Percentiles rank a stretch among this genome's conserved stretches.
These are phyloP conservation scores for Phaeolepiota aurea DNA, from an alignment of 768 basidiomycete genomes.

Conservation along the genomic window DNA sequence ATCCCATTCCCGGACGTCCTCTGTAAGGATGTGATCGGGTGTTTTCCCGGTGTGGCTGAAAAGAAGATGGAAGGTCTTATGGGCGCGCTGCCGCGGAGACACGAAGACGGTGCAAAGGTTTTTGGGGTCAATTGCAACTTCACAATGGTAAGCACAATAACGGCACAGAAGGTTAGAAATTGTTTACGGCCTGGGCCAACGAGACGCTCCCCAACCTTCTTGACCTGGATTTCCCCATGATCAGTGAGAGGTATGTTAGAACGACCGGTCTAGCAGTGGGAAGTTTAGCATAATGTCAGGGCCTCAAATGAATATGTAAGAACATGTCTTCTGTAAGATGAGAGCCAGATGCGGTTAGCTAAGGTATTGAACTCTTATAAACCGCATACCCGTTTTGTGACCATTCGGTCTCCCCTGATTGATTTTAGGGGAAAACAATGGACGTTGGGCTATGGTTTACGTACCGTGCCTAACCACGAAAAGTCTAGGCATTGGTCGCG, in stretches of 20 bases:
- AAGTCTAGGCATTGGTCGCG: slow-evolving; percentile 60
- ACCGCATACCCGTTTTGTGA: slow-evolving; percentile 77
- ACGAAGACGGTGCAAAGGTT: slow-evolving; percentile 71
- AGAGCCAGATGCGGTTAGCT: neutral
- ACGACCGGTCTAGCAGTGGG: slow-evolving; percentile 59
- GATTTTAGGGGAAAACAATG: neutral
- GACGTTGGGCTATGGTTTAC: slow-evolving; percentile 4
- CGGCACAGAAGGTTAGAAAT: neutral
- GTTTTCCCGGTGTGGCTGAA: slow-evolving; percentile 37
- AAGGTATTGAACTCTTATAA: too few species aligned
- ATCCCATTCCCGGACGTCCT: slow-evolving; percentile 79
- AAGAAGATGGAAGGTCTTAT: slow-evolving; percentile 77
- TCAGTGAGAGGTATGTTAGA: slow-evolving; percentile 83
- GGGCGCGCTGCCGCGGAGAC: slow-evolving; percentile 84
- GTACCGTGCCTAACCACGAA: slow-evolving; percentile 76
- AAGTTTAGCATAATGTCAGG: slow-evolving; percentile 2
- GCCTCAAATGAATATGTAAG: slow-evolving; percentile 12
- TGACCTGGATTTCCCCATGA: slow-evolving; percentile 66
- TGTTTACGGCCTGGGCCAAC: slow-evolving; percentile 74
- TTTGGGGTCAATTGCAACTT: slow-evolving; percentile 72
- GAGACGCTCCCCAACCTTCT: slow-evolving; percentile 50
- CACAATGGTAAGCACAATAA: slow-evolving; percentile 1
- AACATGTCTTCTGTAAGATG: slow-evolving; percentile 49
- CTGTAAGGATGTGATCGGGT: slow-evolving; percentile 52
- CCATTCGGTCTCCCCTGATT: slow-evolving; percentile 88